Conservation (phyloP, 202 grass and related monocot genomes). For the Cymbopogon flexuosus region DNA sequence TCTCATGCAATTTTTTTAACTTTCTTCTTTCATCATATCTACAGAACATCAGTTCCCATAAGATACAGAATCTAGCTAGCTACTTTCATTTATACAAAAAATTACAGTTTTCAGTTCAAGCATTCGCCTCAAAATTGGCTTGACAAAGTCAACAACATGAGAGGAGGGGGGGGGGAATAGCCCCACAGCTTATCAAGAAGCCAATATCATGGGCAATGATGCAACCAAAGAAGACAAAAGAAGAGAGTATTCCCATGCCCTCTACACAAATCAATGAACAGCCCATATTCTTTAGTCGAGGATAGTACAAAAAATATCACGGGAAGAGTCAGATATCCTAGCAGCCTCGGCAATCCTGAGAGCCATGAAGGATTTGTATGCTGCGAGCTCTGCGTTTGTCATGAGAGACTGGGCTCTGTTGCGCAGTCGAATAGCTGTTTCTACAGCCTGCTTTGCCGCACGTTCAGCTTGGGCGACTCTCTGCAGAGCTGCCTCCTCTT, state of each 20-base stretch:
- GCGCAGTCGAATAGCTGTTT: constrained; percentile 53
- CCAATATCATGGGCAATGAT: constrained; percentile 30
- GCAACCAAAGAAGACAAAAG: constrained; percentile 4
- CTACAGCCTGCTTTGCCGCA: constrained; percentile 44
- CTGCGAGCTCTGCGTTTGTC: constrained; percentile 58
- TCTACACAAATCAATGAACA: constrained; percentile 33
- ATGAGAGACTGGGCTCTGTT: constrained; percentile 69
- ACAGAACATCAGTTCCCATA: constrained; percentile 22
- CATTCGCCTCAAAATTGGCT: constrained; percentile 44
- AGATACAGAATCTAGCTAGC: constrained; percentile 45
- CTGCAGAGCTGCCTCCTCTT: constrained; percentile 49
- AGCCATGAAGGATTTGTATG: constrained; percentile 73
- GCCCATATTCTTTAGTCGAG: constrained; percentile 43
- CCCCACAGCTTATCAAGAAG: constrained; percentile 35
- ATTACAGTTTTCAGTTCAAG: constrained; percentile 49
- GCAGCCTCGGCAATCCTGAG: constrained; percentile 66
- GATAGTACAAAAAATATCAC: constrained; percentile 37
- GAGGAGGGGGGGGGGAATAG: not conserved
- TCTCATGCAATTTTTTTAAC: not conserved
- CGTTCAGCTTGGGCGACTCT: constrained; percentile 59
- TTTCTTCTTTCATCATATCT: constrained; percentile 18
- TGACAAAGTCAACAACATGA: constrained; percentile 29
- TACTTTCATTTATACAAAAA: constrained; percentile 61
- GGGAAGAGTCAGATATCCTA: constrained; percentile 33
- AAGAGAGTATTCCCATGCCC: not conserved